Percentiles rank a stretch among this genome's conserved stretches.
Conservation (phyloP, 1,139 yeast genomes). For the Arxiozyma heterogenica region DNA sequence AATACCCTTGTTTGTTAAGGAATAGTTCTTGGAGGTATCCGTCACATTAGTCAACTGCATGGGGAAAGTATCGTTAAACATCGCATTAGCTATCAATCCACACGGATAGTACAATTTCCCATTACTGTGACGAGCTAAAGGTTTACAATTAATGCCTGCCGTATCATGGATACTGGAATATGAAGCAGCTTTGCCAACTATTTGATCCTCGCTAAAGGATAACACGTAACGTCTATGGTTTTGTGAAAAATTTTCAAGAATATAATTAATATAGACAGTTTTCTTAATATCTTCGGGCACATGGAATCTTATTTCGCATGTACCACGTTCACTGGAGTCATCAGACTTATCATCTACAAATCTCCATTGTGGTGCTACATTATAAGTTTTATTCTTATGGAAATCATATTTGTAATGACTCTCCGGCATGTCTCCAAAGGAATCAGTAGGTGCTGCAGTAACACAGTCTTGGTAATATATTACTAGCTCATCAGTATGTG, state of each 20-base stretch:
- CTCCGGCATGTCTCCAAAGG: constrained; percentile 53
- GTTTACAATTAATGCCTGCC: constrained; percentile 65
- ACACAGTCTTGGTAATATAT: constrained; percentile 79
- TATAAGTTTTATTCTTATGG: constrained; percentile 33
- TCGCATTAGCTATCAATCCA: constrained; percentile 69
- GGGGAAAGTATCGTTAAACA: constrained; percentile 62
- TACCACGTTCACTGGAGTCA: constrained; percentile 43
- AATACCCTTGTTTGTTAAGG: constrained; percentile 47
- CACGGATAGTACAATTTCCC: constrained; percentile 62
- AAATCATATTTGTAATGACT: constrained; percentile 48
- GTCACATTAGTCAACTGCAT: constrained; percentile 25
- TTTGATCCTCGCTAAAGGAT: constrained; percentile 83
- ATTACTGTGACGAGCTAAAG: constrained; percentile 42
- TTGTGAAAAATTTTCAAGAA: constrained; percentile 75
- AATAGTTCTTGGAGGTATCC: constrained; percentile 38
- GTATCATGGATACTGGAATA: constrained; percentile 45
- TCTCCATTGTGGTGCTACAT: constrained; percentile 56
- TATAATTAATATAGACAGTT: constrained; percentile 73
- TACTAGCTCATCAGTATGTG: constrained; percentile 63
- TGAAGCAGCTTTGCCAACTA: constrained; percentile 47
- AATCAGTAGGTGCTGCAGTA: constrained; percentile 42
- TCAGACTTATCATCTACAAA: constrained; percentile 38
- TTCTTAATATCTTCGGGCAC: constrained; percentile 67
- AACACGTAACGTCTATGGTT: constrained; percentile 91
- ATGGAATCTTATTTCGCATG: constrained; percentile 72